Percentiles rank a stretch among this genome's conserved stretches.
phyloP scores from a whole-genome alignment of 2,329 filamentous ascomycete genomes.

The Biscogniauxia sp. region DNA sequence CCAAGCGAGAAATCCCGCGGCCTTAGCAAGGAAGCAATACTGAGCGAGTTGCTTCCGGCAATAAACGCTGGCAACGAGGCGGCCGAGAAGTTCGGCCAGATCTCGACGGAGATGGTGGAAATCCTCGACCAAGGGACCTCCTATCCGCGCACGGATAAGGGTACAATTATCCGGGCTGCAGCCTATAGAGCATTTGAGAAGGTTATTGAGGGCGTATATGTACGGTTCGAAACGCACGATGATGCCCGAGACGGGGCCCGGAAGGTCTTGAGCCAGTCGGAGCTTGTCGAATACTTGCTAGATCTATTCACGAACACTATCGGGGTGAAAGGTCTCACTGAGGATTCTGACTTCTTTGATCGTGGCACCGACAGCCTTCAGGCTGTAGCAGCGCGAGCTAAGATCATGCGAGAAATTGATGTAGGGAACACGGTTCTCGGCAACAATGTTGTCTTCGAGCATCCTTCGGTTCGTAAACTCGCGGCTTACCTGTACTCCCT shows the following conservation, averaged over 20 bases:
- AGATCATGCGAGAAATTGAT: constrained; percentile 26
- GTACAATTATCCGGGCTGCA: constrained; percentile 52
- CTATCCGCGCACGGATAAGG: constrained; percentile 56
- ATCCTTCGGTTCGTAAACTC: constrained; percentile 25
- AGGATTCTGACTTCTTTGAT: constrained; percentile 29
- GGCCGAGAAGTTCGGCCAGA: constrained; percentile 50
- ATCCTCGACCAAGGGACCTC: constrained; percentile 42
- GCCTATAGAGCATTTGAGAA: constrained; percentile 48
- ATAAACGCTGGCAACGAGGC: constrained; percentile 49
- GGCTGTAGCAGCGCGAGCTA: constrained; percentile 23
- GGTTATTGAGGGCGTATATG: constrained; percentile 46
- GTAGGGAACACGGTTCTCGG: constrained; percentile 18
- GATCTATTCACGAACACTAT: constrained; percentile 12
- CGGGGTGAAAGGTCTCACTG: constrained; percentile 12
- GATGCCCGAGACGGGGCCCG: constrained; percentile 7
- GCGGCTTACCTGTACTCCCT: constrained; percentile 17
- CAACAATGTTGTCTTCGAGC: constrained; percentile 33
- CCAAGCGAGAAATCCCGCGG: constrained; percentile 42
- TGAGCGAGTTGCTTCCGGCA: constrained; percentile 47
- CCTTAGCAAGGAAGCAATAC: constrained; percentile 42
- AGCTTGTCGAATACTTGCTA: constrained; percentile 13
- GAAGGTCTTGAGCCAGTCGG: constrained; percentile 5
- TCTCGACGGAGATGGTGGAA: constrained; percentile 52
- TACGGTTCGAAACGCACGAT: constrained; percentile 20
- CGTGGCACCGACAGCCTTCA: constrained; percentile 30